Evolutionary conservation across 2,329 filamentous ascomycete genomes (phyloP).

Genomic region (Epichloe aotearoae): DNA sequence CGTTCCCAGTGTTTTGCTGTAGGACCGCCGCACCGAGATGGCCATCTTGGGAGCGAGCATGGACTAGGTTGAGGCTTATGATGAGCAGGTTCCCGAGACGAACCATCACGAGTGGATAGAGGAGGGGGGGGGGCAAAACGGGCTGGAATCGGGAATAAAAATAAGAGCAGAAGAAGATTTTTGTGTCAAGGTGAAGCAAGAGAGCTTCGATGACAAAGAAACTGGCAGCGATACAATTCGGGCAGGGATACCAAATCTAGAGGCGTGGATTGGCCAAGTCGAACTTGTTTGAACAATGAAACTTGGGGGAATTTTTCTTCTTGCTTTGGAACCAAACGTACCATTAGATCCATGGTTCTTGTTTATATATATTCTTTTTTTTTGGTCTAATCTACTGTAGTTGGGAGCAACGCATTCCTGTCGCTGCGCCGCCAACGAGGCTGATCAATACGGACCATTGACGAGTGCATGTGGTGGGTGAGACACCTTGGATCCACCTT

Average conservation of each 20-base stretch:
- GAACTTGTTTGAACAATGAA: too few relatives aligned
- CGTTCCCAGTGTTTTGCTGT: not conserved
- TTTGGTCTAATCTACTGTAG: constrained; percentile 7
- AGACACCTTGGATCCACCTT: not conserved
- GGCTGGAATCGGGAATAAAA: not conserved
- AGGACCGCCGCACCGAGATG: not conserved
- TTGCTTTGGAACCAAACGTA: too few relatives aligned
- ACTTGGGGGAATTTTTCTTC: not conserved
- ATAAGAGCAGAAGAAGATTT: not conserved
- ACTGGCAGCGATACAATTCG: not conserved
- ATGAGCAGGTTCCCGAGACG: constrained; percentile 7
- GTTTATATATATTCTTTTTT: not conserved
- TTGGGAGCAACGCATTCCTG: constrained; percentile 23
- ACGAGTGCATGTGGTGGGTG: too few relatives aligned
- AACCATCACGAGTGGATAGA: constrained; percentile 7
- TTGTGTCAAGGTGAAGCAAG: not conserved
- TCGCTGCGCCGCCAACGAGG: constrained; percentile 4
- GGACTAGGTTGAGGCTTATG: constrained; percentile 4
- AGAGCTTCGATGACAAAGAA: not conserved
- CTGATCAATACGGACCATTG: not conserved
- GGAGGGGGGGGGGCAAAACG: not conserved
- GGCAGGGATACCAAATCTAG: too few relatives aligned
- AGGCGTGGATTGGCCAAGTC: too few relatives aligned
- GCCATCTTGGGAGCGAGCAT: not conserved
- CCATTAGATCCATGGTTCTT: not conserved